Base-by-base conservation (phyloP, 2,329 filamentous ascomycete species). In the Penicillium sp. region DNA sequence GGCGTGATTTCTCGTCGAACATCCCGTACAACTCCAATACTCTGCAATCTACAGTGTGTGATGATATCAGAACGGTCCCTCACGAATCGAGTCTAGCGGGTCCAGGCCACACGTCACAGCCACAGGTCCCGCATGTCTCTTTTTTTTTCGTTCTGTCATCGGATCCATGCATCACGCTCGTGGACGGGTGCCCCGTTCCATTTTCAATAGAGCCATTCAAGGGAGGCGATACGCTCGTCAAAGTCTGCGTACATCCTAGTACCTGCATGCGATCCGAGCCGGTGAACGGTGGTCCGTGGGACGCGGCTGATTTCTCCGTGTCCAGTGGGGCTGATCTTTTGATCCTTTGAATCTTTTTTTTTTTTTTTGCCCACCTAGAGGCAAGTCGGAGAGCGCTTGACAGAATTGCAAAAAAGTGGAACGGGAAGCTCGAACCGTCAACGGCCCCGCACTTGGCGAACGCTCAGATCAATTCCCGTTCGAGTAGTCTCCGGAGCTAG, bases 201-300 rank as follows among this genome's bases (percentile, higher is more conserved):
- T 56, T 54, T 10, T 26, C 51, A 56, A 54, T 16, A 42, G 39
- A 55, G 34, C 52, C 51, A 26, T 15, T 31, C 23, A 29, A 12
- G 47, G 45, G 18, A 6, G 13, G 18, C 18, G 18, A 21, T 21
- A 21, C 18, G 18, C 18, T 21, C 18, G 18, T 21, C 18, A 21
- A 21, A 21, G 51, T 49, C 49, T 56, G 45, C 51, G 52, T 54
- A 58, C 58, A 60, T 60, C 56, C 57, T 59, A 64, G 61, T 64
- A 64, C 61, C 61, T 64, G 61, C 61, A 64, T 61, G 52, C 61
- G 61, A 64, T 60, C 61, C 61, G 61, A 64, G 49, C 61, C 61
- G 61, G 57, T 62, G 60, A 63, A 64, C 61, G 58, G 52, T 61
- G 54, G 55, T 51, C 55, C 44, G 58, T 61, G 60, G 59, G 56